Evolutionary conservation across 2,329 filamentous ascomycete species (phyloP).

Genomic region (Cucurbitaria berberidis): DNA sequence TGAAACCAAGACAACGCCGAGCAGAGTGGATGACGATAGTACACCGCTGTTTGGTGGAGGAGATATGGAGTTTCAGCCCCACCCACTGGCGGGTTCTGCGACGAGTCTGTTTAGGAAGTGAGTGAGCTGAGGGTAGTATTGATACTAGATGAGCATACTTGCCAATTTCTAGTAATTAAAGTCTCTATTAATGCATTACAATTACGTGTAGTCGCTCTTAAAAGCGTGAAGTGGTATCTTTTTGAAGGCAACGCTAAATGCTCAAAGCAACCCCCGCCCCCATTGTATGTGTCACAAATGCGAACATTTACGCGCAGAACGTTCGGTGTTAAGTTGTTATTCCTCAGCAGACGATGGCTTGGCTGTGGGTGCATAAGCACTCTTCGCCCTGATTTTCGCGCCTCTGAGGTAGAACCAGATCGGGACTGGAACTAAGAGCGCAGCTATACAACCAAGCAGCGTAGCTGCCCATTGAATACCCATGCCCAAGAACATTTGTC

Average conservation of each 20-base stretch:
- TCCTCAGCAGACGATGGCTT: slow-evolving; percentile 18
- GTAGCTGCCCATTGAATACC: slow-evolving; percentile 57
- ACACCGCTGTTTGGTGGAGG: slow-evolving; percentile 40
- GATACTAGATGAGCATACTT: no score
- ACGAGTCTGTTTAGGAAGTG: slow-evolving; percentile 30
- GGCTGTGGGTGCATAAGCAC: slow-evolving; percentile 51
- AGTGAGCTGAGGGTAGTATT: no score
- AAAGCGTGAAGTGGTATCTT: background rate
- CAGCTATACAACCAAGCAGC: slow-evolving; percentile 53
- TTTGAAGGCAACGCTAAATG: background rate
- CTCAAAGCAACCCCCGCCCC: background rate
- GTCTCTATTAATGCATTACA: no score
- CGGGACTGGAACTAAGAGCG: slow-evolving; percentile 53
- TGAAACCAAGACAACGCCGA: slow-evolving; percentile 54
- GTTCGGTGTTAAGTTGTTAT: background rate
- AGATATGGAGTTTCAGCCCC: slow-evolving; percentile 57
- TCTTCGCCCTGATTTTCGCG: slow-evolving; percentile 53
- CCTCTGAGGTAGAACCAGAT: slow-evolving; percentile 54
- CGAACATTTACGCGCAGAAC: background rate
- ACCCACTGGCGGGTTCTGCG: slow-evolving; percentile 50
- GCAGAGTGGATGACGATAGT: slow-evolving; percentile 50
- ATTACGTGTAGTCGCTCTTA: background rate
- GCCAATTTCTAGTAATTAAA: no score
- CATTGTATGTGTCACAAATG: background rate
- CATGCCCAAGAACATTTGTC: slow-evolving; percentile 62